phyloP scores from a whole-genome alignment of 2,329 filamentous ascomycete genomes.

The Fusarium denticulatum region DNA sequence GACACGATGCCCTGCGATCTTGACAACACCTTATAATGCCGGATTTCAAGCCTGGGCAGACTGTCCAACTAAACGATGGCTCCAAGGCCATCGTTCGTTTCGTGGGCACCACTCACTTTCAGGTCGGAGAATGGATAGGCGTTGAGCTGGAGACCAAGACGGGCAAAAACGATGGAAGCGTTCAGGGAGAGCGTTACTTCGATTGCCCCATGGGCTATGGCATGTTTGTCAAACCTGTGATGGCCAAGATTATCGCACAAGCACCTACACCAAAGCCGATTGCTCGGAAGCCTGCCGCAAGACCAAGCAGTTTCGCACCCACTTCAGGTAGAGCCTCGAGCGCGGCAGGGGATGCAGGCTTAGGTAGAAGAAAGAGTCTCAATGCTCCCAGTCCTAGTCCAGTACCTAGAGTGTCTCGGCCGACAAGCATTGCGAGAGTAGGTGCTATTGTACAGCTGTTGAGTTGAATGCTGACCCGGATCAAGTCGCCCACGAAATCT shows the following conservation, averaged over 20 bases:
- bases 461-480: constrained; percentile 28
- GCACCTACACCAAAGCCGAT: constrained; percentile 52
- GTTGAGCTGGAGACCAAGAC: constrained; percentile 83
- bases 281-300: constrained; percentile 53
- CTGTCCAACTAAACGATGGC: constrained; percentile 81
- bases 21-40: constrained; percentile 53
- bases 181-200: constrained; percentile 89
- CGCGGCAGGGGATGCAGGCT: constrained; percentile 60
- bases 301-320: constrained; percentile 62
- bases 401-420: constrained; percentile 64
- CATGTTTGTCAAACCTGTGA: constrained; percentile 86
- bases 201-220: constrained; percentile 78
- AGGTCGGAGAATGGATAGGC: constrained; percentile 86
- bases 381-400: constrained; percentile 80
- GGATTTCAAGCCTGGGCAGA: constrained; percentile 73
- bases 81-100: constrained; percentile 82
- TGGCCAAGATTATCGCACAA: constrained; percentile 69
- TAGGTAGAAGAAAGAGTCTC: constrained; percentile 72
- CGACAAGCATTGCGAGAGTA: constrained; percentile 67
- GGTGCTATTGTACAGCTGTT: constrained; percentile 39
- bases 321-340: constrained; percentile 53
- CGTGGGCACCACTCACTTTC: constrained; percentile 81
- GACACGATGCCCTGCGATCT: constrained; percentile 48
- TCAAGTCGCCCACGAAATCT: constrained; percentile 79
- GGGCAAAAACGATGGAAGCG: constrained; percentile 94